Evolutionary conservation across 2,329 filamentous ascomycete species (phyloP), one percentile per base, ranked within the genome.

Genomic region (Monilinia fructicola): DNA sequence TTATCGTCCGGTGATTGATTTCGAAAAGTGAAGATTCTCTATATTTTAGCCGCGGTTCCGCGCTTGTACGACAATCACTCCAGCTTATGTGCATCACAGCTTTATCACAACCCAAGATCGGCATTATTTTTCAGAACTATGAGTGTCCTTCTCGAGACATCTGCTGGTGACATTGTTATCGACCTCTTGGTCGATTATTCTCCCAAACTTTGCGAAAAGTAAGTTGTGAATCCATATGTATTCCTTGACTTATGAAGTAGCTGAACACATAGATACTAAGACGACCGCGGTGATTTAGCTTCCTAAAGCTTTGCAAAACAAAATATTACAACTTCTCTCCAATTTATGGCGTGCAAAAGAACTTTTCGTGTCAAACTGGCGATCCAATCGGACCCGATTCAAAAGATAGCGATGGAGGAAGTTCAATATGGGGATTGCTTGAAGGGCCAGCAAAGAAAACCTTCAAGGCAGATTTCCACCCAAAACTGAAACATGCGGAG

Each of bases 291-390:
- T 75, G 73, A 75, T 77, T 70, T 78, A 96, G 92, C 84, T 98
- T 99, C 78, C 83, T 99, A 67, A 98, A 99, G 84, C 91, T 99
- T 73, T 97, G 95, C 87, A 98, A 98, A 81, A 83, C 93, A 79
- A 99, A 97, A 82, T 99, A 98, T 81, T 99, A 97, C 87, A 98
- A 98, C 82, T 98, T 96, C 78, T 89, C 93, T 7, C 95, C 94
- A 35, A 82, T 98, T 65, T 92, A 97, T 80, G 93, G 90, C 72
- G 87, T 99, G 48, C 95, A 97, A 77, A 95, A 94, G 78, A 88
- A 92, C 79, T 98, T 97, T 79, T 96, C 93, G 69, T 97, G 97
- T 79, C 94, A 98, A 79, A 96, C 92, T 42, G 94, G 94, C 77
- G 95, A 98, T 75, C 94, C 94, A 16, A 88, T 98, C 64, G 94